phyloP scores from a whole-genome alignment of 2,329 filamentous ascomycete genomes.

The Penicillium janthinellum region DNA sequence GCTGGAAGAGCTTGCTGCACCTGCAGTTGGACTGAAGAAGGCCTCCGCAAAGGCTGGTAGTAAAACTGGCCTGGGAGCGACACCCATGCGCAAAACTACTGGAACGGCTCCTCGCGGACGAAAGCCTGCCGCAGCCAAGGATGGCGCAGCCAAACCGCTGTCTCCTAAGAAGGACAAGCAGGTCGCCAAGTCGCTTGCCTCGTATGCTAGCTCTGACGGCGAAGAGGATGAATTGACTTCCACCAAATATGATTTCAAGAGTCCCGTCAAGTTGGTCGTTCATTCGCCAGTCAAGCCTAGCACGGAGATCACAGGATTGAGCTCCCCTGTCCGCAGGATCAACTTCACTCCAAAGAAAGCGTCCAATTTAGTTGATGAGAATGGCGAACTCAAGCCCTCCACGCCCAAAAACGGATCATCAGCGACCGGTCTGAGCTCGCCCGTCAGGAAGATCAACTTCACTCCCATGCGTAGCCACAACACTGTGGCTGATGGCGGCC shows the following conservation, averaged over 20 bases:
- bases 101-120: slow-evolving; percentile 32
- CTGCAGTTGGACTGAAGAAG: slow-evolving; percentile 28
- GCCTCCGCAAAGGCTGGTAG: slow-evolving; percentile 25
- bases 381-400: slow-evolving; percentile 33
- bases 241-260: slow-evolving; percentile 35
- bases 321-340: slow-evolving; percentile 38
- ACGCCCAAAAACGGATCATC: slow-evolving; percentile 28
- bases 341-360: slow-evolving; percentile 34
- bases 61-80: slow-evolving; percentile 45
- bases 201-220: slow-evolving; percentile 41
- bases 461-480: slow-evolving; percentile 22
- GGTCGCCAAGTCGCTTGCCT: slow-evolving; percentile 43
- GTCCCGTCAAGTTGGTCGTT: slow-evolving; percentile 32
- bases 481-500: slow-evolving; percentile 21
- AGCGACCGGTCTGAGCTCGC: slow-evolving; percentile 31
- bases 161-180: slow-evolving; percentile 54
- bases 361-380: slow-evolving; percentile 34
- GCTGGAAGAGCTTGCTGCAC: slow-evolving; percentile 29
- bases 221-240: slow-evolving; percentile 49
- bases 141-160: slow-evolving; percentile 39
- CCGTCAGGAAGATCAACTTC: slow-evolving; percentile 44
- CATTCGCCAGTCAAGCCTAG: slow-evolving; percentile 38
- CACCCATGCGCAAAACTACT: slow-evolving; percentile 48
- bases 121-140: slow-evolving; percentile 37
- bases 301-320: slow-evolving; percentile 32